Conservation (phyloP, 176 grass and related monocot genomes). For the Puya raimondii region DNA sequence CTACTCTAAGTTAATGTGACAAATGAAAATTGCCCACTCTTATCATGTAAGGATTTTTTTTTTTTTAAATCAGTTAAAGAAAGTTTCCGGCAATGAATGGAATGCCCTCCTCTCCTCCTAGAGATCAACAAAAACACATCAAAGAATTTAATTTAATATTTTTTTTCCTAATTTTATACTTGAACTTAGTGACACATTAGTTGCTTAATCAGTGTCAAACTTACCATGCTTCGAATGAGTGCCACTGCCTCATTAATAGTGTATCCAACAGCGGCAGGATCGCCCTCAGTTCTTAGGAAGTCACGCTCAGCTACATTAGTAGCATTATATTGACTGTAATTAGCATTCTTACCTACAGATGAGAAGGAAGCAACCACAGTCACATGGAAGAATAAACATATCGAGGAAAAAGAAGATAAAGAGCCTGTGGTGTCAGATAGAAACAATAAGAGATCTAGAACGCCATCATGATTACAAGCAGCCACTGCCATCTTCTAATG, state of each 20-base stretch:
- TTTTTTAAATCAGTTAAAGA: too few species aligned
- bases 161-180: neutral
- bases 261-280: constrained; percentile 86
- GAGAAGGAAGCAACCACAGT: constrained; percentile 12
- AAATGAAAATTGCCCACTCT: too few species aligned
- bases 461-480: too few species aligned
- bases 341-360: constrained; percentile 40
- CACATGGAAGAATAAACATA: constrained; percentile 1
- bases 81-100: too few species aligned
- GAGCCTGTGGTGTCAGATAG: neutral
- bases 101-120: too few species aligned
- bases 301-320: constrained; percentile 71
- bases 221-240: constrained; percentile 89
- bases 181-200: neutral
- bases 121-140: too few species aligned
- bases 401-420: neutral
- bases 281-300: constrained; percentile 83
- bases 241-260: constrained; percentile 83
- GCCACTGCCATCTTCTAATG: too few species aligned
- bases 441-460: too few species aligned
- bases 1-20: too few species aligned
- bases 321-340: constrained; percentile 22
- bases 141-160: too few species aligned
- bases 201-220: constrained; percentile 18
- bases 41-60: too few species aligned